These are phyloP conservation scores for Pseudisothecium myosuroides DNA, from an alignment of 225 moss, liverwort and hornwort genomes.

Conservation along the genomic window DNA sequence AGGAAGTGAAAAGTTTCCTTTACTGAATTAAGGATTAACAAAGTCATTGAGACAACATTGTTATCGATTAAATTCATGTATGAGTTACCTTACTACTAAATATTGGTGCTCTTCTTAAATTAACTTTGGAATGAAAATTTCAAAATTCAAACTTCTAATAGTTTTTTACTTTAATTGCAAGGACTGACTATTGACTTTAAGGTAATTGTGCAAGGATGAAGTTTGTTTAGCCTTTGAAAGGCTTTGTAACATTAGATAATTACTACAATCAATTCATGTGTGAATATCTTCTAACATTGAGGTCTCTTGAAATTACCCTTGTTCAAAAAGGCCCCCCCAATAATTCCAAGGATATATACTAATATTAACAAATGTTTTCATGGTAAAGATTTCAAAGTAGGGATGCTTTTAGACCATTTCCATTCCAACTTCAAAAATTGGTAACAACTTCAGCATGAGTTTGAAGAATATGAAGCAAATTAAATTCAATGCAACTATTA, in stretches of 20 bases:
- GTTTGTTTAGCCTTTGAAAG: neutral
- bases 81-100: rapidly evolving
- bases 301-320: neutral
- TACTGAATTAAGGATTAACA: rapidly evolving
- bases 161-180: neutral
- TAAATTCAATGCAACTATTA: neutral
- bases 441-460: neutral
- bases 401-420: neutral
- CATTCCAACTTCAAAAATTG: neutral
- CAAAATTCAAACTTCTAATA: neutral
- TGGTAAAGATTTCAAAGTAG: neutral
- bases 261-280: neutral
- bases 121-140: neutral
- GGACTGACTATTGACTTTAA: neutral
- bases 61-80: neutral
- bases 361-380: neutral
- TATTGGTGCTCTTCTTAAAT: rapidly evolving
- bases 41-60: neutral
- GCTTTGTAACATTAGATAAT: neutral
- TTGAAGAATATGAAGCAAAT: neutral
- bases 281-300: neutral
- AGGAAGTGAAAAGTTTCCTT: rapidly evolving
- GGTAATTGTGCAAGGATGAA: neutral
- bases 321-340: neutral
- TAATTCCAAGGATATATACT: too few relatives aligned